Evolutionary conservation across 1,284 basidiomycete species (phyloP).

Genomic region (Apiotrichum gracile): DNA sequence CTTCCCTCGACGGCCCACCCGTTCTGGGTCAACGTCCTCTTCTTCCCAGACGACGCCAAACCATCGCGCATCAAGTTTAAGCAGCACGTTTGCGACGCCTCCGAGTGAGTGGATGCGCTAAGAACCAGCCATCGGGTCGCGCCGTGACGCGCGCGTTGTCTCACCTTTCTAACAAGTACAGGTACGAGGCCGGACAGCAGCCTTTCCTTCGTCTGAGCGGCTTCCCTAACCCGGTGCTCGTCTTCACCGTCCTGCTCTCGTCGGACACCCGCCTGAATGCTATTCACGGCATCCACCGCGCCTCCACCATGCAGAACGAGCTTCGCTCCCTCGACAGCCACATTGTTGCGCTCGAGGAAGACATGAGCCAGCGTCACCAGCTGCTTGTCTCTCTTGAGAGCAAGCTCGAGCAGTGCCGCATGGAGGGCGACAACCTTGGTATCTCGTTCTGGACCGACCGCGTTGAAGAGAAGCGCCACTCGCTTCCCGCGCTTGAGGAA

Average conservation of each 20-base stretch:
- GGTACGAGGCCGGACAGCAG: slow-evolving; percentile 41
- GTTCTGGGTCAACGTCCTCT: slow-evolving; percentile 42
- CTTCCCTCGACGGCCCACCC: slow-evolving; percentile 41
- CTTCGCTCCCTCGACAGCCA: slow-evolving; percentile 21
- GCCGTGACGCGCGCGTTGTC: slow-evolving; percentile 10
- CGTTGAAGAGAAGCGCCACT: slow-evolving; percentile 31
- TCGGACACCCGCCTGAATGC: slow-evolving; percentile 40
- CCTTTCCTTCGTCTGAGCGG: slow-evolving; percentile 26
- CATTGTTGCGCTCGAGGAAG: slow-evolving; percentile 25
- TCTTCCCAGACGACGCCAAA: slow-evolving; percentile 40
- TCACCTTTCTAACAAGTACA: slow-evolving; percentile 12
- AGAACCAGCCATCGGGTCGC: neutral
- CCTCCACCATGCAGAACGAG: slow-evolving; percentile 25
- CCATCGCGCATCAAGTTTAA: slow-evolving; percentile 45
- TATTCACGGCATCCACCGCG: slow-evolving; percentile 41
- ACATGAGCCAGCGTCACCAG: slow-evolving; percentile 25
- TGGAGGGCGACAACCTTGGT: slow-evolving; percentile 27
- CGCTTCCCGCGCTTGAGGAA: slow-evolving; percentile 23
- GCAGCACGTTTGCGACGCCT: slow-evolving; percentile 44
- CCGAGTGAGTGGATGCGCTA: slow-evolving; percentile 36
- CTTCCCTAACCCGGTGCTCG: slow-evolving; percentile 37
- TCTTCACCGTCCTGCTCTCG: slow-evolving; percentile 42
- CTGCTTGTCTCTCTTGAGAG: slow-evolving; percentile 35
- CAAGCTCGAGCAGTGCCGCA: slow-evolving; percentile 24
- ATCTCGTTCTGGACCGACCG: slow-evolving; percentile 36